Percentiles rank a stretch among this genome's conserved stretches.
Conservation (phyloP, 768 basidiomycete species). For the Pulveroboletus sp. region DNA sequence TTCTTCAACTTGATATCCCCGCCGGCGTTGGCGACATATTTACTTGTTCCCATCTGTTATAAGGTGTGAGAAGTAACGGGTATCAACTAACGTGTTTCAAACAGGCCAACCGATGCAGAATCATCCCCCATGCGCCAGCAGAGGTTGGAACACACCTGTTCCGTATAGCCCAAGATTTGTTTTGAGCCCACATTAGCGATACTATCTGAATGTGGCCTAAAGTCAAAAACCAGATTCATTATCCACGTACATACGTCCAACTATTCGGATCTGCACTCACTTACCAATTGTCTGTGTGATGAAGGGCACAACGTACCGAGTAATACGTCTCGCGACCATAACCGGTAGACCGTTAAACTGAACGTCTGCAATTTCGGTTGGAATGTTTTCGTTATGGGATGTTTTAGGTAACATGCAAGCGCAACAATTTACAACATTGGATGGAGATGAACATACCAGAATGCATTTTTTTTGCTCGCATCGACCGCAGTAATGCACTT, state of each 20-base stretch:
- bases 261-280: slow-evolving; percentile 7
- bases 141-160: slow-evolving; percentile 31
- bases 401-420: too few relatives aligned
- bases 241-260: background rate
- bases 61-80: background rate
- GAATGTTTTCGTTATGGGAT: slow-evolving; percentile 18
- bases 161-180: slow-evolving; percentile 34
- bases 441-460: too few relatives aligned
- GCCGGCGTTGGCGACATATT: slow-evolving; percentile 44
- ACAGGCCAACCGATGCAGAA: slow-evolving; percentile 37
- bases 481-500: background rate
- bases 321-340: slow-evolving; percentile 11
- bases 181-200: slow-evolving; percentile 40
- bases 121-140: slow-evolving; percentile 32
- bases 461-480: too few relatives aligned
- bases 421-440: too few relatives aligned
- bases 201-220: slow-evolving; percentile 36
- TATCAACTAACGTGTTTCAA: too few relatives aligned
- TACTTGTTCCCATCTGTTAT: slow-evolving; percentile 38
- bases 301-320: slow-evolving; percentile 15
- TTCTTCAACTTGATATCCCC: slow-evolving; percentile 52
- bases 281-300: slow-evolving; percentile 24
- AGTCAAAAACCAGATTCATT: background rate
- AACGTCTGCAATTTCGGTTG: slow-evolving; percentile 22
- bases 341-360: slow-evolving; percentile 17